Evolutionary conservation across 352 stramenopile species (phyloP), one percentile per base, ranked within the genome.

Genomic region (Phytophthora fragariaefolia): DNA sequence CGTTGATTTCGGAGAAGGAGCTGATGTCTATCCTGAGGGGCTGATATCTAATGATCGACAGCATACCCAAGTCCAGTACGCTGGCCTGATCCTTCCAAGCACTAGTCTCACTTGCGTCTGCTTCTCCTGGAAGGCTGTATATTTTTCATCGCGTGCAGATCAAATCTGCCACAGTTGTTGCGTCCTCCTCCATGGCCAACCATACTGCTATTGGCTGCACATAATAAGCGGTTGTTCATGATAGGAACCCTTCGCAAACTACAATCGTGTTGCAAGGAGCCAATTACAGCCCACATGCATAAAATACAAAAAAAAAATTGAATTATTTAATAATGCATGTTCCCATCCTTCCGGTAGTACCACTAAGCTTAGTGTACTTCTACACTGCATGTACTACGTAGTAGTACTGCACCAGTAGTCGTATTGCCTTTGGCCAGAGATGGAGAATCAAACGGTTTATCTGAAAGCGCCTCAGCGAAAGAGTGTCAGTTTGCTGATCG

Each of bases 101-200:
- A 51, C 15, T 47, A 43, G 34, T 43, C 28, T 6, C 15, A 9
- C 10, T 13, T 27, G 40, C 28, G 48, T 36, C 34, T 27, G 42
- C 9, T 34, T 43, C 1, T 9, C 27, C 8, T 32, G 27, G 27
- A 34, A 34, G n/a, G n/a, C n/a, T n/a, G n/a, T n/a, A n/a, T n/a
- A n/a, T n/a, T n/a, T n/a, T n/a, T n/a, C n/a, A n/a, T n/a, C 22
- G 49, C 70, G 72, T 89, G 85, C 85, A 91, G 78, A n/a, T 79
- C 82, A 91, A 85, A 93, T 93, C 85, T 93, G 85, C 85, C 85
- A 93, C 85, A 91, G 85, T 91, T 83, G 71, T 88, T 89, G 85
- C 66, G 70, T 84, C 71, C 54, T 58, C 23, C 42, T 76, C 72
- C 51, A 77, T 91, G 76, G 60, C 80, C 85, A 87, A 88, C 71